phyloP scores from a whole-genome alignment of 306 rosid genomes.

The Vicia villosa region DNA sequence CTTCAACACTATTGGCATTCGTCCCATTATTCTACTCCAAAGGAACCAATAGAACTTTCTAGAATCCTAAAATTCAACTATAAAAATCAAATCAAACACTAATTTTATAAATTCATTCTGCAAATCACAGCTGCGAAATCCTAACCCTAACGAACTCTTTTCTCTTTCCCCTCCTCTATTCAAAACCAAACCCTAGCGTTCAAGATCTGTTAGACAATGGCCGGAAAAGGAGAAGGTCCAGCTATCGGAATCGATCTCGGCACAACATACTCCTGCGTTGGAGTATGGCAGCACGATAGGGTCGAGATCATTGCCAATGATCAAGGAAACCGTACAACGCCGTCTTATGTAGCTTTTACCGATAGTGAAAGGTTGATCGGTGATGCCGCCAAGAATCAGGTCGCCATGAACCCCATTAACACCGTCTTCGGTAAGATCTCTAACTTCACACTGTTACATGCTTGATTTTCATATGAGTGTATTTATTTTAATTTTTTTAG shows the following conservation, averaged over 20 bases:
- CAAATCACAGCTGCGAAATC: not conserved
- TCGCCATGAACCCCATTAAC: slow-evolving; percentile 72
- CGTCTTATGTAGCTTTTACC: slow-evolving; percentile 65
- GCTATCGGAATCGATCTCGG: slow-evolving; percentile 74
- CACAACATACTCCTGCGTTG: slow-evolving; percentile 72
- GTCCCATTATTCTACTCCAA: not conserved
- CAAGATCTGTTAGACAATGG: slow-evolving; percentile 37
- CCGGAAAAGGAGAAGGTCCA: slow-evolving; percentile 62
- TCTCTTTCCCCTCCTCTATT: not conserved
- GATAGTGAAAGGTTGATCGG: slow-evolving; percentile 63
- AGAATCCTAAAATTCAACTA: not conserved
- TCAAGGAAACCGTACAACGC: slow-evolving; percentile 68
- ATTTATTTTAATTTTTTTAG: no score
- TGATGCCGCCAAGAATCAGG: slow-evolving; percentile 77
- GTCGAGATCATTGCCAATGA: slow-evolving; percentile 74
- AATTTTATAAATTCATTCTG: not conserved
- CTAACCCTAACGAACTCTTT: not conserved
- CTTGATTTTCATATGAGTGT: no score
- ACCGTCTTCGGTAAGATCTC: slow-evolving; percentile 58
- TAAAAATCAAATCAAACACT: not conserved
- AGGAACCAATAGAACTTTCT: slow-evolving; percentile 32
- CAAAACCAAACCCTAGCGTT: not conserved
- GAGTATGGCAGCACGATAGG: slow-evolving; percentile 70
- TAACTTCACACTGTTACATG: not conserved
- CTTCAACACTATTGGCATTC: not conserved